Evolutionary conservation across 129 eudicot genomes (phyloP), one percentile per base, ranked within the genome.

Genomic region (Flaveria brownii): DNA sequence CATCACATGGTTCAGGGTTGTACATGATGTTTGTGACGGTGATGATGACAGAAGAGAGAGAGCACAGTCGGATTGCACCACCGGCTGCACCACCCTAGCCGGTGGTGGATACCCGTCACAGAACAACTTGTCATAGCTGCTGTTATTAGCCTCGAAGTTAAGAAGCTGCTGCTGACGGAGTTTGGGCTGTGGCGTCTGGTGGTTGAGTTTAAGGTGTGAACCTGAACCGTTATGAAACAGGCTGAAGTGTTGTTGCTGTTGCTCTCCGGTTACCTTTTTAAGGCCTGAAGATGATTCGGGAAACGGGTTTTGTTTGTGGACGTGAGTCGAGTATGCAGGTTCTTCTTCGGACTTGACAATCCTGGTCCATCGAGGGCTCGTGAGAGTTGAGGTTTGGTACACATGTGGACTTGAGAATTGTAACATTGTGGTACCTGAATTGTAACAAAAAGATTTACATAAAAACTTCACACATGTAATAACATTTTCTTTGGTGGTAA

Each of bases 1-100:
- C 77, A 83, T 66, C 70, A 71, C 85, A 64, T 77, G 85, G 83
- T 20, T 81, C 45, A 73, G 47, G 33, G 84, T 69, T 20, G 84
- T 63, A 81, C 81, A 76, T 13, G 87, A 77, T 67, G 86, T 77
- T 57, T 75, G 90, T 25, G 85, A 68, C 26, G 87, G 79, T 63
- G 87, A 83, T 74, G 90, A 83, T 86, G 90, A 86, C 90, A 86
- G 90, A 86, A 86, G 90, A 86, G 90, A 86, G 90, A 86, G 90
- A 86, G 87, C 90, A 83, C 83, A 83, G 79, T 86, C 84, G 16
- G 81, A 73, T 46, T 80, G 80, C 76, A 66, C 83, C 67, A 72
- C 71, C 30, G 78, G 82, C 55, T 15, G 73, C 57, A 72, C 62
- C 46, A 63, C 69, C 63, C 75, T 74, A 66, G 70, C 80, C 15